A percentile compares a stretch with the other conserved stretches of the same genome.
Conservation (phyloP, 371 early-diverging fungal genomes). For the Mortierella sp. region DNA sequence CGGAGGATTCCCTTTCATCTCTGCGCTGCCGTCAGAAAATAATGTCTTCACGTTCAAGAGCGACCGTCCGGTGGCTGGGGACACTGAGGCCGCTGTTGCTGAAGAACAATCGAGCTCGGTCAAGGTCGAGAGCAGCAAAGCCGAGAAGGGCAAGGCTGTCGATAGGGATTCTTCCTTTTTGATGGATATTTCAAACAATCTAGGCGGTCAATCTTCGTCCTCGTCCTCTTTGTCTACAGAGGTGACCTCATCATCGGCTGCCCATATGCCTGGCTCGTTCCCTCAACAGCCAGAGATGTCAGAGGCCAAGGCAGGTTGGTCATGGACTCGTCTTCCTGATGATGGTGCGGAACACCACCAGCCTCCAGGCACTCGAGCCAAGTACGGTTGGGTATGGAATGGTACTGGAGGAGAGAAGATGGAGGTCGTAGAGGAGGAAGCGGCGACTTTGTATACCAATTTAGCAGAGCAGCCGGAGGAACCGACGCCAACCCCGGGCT, state of each 20-base stretch:
- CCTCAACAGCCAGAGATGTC: constrained; percentile 19
- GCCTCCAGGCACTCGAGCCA: constrained; percentile 35
- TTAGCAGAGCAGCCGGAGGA: not conserved
- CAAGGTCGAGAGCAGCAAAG: constrained; percentile 3
- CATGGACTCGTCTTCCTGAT: constrained; percentile 40
- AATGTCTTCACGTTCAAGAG: constrained; percentile 7
- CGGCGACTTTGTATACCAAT: constrained; percentile 9
- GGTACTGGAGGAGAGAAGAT: constrained; percentile 29
- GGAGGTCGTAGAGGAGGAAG: constrained; percentile 13
- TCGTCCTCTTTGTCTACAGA: no score
- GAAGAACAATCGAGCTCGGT: not conserved
- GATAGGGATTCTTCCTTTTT: not conserved
- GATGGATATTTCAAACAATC: no score
- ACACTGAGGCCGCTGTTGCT: constrained; percentile 17
- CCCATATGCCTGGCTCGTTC: constrained; percentile 42
- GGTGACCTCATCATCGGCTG: not conserved
- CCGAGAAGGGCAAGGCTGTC: constrained; percentile 12
- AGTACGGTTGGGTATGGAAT: constrained; percentile 51
- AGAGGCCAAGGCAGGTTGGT: constrained; percentile 27
- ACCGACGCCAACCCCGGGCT: constrained; percentile 8
- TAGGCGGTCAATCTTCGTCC: not conserved
- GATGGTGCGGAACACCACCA: constrained; percentile 43
- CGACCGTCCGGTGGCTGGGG: constrained; percentile 22
- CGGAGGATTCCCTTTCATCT: constrained; percentile 31
- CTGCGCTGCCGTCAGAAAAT: not conserved